Base-by-base conservation (phyloP, 2,329 filamentous ascomycete genomes). In the Penicillium digitatum region DNA sequence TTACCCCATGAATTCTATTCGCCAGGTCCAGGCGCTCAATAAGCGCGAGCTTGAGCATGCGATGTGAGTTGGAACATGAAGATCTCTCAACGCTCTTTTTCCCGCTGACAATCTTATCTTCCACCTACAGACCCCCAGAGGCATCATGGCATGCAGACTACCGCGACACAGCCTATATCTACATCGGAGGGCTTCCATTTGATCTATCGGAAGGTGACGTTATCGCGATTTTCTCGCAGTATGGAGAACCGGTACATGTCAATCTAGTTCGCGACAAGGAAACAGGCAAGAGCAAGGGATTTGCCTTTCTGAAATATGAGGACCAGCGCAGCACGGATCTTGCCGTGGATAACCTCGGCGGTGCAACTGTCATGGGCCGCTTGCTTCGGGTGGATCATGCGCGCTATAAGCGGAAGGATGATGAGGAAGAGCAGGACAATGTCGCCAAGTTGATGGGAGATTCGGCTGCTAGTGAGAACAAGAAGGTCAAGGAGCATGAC, bases 131-230 rank as follows among this genome's bases (percentile, higher is more conserved):
- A 64, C 82, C 87, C 2, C 87, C 92, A 39, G 86, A 91, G 75
- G 93, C 88, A 60, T 96, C 93, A 54, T 97, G 93, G 93, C 93
- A 97, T 72, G 87, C 88, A 72, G 95, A 99, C 78, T 99, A 97
- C 76, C 89, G 90, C 76, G 94, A 95, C 77, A 97, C 94, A 2
- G 95, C 94, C 56, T 99, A 93, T 74, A 79, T 99, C 71, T 96
- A 96, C 79, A 92, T 99, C 64, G 95, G 95, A 69, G 93, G 93
- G 27, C 82, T 99, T 12, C 90, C 92, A 3, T 95, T 89, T 75
- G 90, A 95, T 68, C 82, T 99, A 38, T 91, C 90, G 46, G 94
- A 99, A 78, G 95, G 95, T 74, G 94, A 99, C 74, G 82, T 99
- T 59, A 85, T 97, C 63, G 92, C 92, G 11, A 95, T 99, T 57